A percentile compares a stretch with the other conserved stretches of the same genome.
Conservation (phyloP, 495 filamentous ascomycete species). For the Cercophora sp. region DNA sequence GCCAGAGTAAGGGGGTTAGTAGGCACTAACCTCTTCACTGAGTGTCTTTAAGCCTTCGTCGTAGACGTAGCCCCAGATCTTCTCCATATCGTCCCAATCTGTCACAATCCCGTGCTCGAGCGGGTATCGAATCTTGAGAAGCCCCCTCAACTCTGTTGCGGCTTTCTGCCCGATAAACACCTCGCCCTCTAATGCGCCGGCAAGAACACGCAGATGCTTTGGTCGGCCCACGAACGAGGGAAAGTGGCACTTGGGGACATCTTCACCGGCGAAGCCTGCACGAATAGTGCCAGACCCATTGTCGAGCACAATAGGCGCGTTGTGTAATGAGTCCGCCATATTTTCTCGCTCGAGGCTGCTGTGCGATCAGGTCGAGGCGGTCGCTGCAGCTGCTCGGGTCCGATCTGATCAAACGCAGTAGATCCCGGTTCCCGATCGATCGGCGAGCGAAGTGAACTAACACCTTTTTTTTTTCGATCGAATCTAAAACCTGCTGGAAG, state of each 20-base stretch:
- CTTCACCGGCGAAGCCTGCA: constrained; percentile 94
- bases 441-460: too few species aligned
- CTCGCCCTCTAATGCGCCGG: constrained; percentile 92
- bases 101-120: constrained; percentile 98
- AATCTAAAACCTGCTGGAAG: too few species aligned
- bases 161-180: constrained; percentile 94
- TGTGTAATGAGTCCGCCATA: constrained; percentile 86
- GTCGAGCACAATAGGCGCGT: constrained; percentile 97
- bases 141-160: constrained; percentile 80
- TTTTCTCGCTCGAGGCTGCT: not conserved
- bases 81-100: constrained; percentile 99
- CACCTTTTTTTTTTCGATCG: too few species aligned
- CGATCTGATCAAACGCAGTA: too few species aligned
- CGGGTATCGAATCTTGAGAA: constrained; percentile 93
- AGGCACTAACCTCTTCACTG: constrained; percentile 75
- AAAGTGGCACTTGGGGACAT: constrained; percentile 92
- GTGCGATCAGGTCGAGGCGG: not conserved
- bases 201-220: constrained; percentile 93
- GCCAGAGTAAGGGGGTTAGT: too few species aligned
- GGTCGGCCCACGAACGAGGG: constrained; percentile 97
- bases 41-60: constrained; percentile 78
- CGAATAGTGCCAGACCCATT: constrained; percentile 98
- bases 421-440: too few species aligned
- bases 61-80: constrained; percentile 83
- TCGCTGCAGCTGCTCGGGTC: too few species aligned